Percentiles rank a stretch among this genome's conserved stretches.
Conservation (phyloP, 2,329 filamentous ascomycete species). For the Alternaria sp. region DNA sequence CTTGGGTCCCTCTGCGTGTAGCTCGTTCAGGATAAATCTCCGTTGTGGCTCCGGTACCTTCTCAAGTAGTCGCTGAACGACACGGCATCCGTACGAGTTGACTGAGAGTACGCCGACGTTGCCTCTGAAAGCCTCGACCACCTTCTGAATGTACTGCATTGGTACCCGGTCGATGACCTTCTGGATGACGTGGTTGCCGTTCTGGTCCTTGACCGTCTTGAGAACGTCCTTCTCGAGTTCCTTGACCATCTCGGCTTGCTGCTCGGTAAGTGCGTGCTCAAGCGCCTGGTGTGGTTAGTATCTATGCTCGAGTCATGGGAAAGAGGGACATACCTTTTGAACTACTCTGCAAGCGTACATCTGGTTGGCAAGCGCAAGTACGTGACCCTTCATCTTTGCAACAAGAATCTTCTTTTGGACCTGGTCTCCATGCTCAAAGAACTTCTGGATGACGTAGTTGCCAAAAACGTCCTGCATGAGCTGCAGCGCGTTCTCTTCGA, state of each 20-base stretch:
- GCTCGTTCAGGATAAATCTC: constrained; percentile 74
- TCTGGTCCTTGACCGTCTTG: constrained; percentile 81
- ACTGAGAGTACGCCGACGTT: constrained; percentile 76
- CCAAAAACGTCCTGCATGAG: constrained; percentile 97
- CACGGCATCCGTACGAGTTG: constrained; percentile 87
- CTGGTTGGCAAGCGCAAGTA: constrained; percentile 79
- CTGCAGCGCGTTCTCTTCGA: constrained; percentile 81
- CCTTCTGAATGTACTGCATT: constrained; percentile 79
- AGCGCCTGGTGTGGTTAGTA: constrained; percentile 66
- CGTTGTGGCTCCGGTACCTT: constrained; percentile 76
- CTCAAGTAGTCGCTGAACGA: constrained; percentile 91
- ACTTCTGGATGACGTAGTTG: constrained; percentile 97
- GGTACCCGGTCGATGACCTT: constrained; percentile 87
- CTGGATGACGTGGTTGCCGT: constrained; percentile 96
- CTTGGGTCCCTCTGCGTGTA: constrained; percentile 72
- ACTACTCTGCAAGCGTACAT: constrained; percentile 96
- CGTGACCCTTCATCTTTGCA: constrained; percentile 84
- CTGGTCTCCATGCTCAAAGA: constrained; percentile 95
- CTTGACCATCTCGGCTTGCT: constrained; percentile 81
- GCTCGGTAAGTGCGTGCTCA: constrained; percentile 88
- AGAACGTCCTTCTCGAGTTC: constrained; percentile 81
- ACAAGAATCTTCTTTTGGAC: constrained; percentile 88
- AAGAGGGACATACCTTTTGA: constrained; percentile 73
- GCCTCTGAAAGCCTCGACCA: constrained; percentile 79
- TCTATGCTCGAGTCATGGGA: neutral